Base-by-base conservation (phyloP, 306 rosid species). In the Lotus japonicus region DNA sequence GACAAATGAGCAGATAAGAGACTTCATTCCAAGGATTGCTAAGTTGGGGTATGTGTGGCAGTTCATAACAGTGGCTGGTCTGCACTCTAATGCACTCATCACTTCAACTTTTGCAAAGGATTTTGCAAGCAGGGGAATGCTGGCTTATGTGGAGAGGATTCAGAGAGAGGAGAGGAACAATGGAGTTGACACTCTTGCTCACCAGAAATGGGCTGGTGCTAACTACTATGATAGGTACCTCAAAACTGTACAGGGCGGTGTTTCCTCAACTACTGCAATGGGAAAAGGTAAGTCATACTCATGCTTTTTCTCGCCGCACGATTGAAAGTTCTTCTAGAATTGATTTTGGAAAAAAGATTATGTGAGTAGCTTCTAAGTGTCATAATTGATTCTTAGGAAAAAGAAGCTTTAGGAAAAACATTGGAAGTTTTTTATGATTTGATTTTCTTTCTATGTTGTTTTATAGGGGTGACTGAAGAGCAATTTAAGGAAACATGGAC, bases 171-270 rank as follows among this genome's bases (percentile, higher is more conserved):
- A 94, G 72, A 88, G 99, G 81, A 87, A 44, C 63, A 86, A 94
- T 80, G 96, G 88, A 2, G 95, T 90, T 38, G 99, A 94, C 72
- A 94, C 99, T 4, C 92, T 94, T 60, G 97, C 97, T 68, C 99
- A 94, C 50, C 99, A 90, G 84, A 94, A 88, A 78, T 94, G 99
- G 99, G 88, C 97, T 10, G 99, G 99, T 26, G 99, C 99, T 56
- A 94, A 85, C 56, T 94, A 80, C 76, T 94, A 94, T 61, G 99
- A 94, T 17, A 81, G 89, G 83, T 94, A 94, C 71, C 92, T 94
- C 51, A 94, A 88, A 95, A 90, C 97, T 39, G 88, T 94, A 7
- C 99, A 94, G 61, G 99, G 97, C 2, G 99, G 99, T 52, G 89
- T 87, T 8, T 82, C 99, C 0, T 94, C 99, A 33, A 90, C 99